A percentile compares a stretch with the other conserved stretches of the same genome.
These are phyloP conservation scores for Cicer arietinum DNA, from an alignment of 306 rosid genomes.

Conservation along the genomic window DNA sequence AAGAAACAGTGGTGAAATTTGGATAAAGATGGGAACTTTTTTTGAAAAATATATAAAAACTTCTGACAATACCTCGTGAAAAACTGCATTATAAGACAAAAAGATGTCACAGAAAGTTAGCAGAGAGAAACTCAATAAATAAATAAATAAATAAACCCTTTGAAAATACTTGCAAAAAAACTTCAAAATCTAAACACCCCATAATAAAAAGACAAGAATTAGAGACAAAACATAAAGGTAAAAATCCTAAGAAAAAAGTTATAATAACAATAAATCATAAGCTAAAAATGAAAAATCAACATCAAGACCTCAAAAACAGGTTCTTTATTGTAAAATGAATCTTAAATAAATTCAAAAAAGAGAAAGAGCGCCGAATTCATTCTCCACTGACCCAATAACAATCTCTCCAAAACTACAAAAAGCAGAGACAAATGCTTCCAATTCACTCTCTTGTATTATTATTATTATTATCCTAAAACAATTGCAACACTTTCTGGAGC, in stretches of 20 bases:
- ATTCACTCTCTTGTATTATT: no score
- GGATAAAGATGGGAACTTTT: slow-evolving; percentile 55
- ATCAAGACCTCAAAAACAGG: slow-evolving; percentile 11
- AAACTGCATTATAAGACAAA: slow-evolving; percentile 95
- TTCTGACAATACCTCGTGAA: slow-evolving; percentile 99
- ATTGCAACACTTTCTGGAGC: slow-evolving; percentile 64
- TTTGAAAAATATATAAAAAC: slow-evolving; percentile 54
- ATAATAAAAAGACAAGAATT: slow-evolving; percentile 55
- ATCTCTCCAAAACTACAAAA: no score
- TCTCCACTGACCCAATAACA: slow-evolving; percentile 4
- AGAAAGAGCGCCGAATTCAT: slow-evolving; percentile 56
- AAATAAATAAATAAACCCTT: slow-evolving; percentile 29
- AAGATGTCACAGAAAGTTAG: slow-evolving; percentile 70
- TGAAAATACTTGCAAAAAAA: slow-evolving; percentile 19
- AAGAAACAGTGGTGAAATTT: neutral
- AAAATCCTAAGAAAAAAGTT: slow-evolving; percentile 48
- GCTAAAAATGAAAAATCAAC: slow-evolving; percentile 13
- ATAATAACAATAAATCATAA: slow-evolving; percentile 45
- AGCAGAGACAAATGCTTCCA: no score
- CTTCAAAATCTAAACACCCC: slow-evolving; percentile 39
- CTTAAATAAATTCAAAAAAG: slow-evolving; percentile 69
- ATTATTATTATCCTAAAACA: no score
- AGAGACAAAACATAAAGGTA: slow-evolving; percentile 56
- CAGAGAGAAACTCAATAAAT: slow-evolving; percentile 49
- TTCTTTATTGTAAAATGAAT: slow-evolving; percentile 30